Base-by-base conservation (phyloP, 2,329 filamentous ascomycete species). In the Nigrospora oryzae region DNA sequence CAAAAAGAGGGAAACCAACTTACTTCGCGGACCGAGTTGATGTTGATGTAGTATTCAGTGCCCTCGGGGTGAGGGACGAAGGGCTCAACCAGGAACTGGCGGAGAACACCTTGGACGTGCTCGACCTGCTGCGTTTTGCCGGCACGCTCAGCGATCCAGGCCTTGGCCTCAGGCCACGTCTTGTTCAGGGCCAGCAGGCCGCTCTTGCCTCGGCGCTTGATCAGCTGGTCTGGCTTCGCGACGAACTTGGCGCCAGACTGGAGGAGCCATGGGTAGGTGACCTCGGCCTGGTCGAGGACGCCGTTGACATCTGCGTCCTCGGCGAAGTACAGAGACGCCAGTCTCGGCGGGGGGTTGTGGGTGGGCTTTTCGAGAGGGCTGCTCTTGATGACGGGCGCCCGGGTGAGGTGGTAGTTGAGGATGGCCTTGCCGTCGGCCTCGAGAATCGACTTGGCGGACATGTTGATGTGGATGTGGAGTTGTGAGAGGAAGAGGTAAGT, bases 401-500 rank as follows among this genome's bases (percentile, higher is more conserved):
- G 86, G 61, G 93, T 97, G 73, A 98, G 89, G 79, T 97, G 93
- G 81, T 97, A 98, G 86, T 96, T 97, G 81, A 98, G 81, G 77
- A 98, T 97, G 81, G 93, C 93, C 86, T 98, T 98, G 82, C 93
- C 93, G 77, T 98, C 93, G 79, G 91, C 91, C 80, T 98, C 93
- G 79, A 86, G 74, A 67, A 98, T 97, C 57, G 91, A 86, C 77
- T 98, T 98, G 71, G 93, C 88, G 67, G 88, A 89, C 89, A 94
- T 94, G 63, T 63, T 79, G 69, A 44, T 36, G 34, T 36, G 34
- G 34, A 6, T 36, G 5, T 36, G 14, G 15, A 16, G 34, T 36
- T 36, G 13, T 4, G 34, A 28, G 23, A 28, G 23, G 23, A 10
- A 28, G 23, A 28, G 23, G 23, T 28, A 10, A 28, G 23, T 28